Conservation (phyloP, 2,329 filamentous ascomycete genomes). For the Tricladium varicosporioides region DNA sequence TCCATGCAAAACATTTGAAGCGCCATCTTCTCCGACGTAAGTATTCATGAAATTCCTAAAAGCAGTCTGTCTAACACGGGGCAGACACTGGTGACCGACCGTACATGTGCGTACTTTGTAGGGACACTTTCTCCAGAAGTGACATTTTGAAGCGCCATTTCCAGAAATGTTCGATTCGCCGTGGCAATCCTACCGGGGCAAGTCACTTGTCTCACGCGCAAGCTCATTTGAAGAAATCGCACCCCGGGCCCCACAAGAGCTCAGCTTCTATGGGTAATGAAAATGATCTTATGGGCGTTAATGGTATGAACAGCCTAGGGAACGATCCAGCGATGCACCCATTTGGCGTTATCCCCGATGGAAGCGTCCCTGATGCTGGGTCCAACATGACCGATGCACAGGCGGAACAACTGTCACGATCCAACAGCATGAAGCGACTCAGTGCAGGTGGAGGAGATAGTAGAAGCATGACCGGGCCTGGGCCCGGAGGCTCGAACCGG, state of each 20-base stretch:
- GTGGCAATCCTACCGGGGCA: conserved; percentile 91
- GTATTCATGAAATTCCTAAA: conserved; percentile 40
- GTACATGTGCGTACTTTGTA: conserved; percentile 97
- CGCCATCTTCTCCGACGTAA: conserved; percentile 93
- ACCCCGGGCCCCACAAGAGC: conserved; percentile 54
- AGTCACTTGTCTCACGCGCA: conserved; percentile 93
- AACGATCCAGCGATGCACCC: conserved; percentile 56
- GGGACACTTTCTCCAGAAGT: conserved; percentile 95
- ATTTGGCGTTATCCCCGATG: conserved; percentile 52
- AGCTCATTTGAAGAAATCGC: conserved; percentile 80
- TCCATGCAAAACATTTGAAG: conserved; percentile 97
- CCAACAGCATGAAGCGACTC: conserved; percentile 58
- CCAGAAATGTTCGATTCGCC: conserved; percentile 95
- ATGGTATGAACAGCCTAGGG: conserved; percentile 60
- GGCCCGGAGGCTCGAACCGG: conserved; percentile 47
- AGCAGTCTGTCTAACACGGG: conserved; percentile 22
- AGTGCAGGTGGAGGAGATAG: conserved; percentile 56
- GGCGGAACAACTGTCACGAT: conserved; percentile 60
- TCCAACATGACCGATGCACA: conserved; percentile 54
- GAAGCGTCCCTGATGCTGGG: conserved; percentile 31
- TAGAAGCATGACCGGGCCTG: conserved; percentile 53
- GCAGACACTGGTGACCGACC: conserved; percentile 94
- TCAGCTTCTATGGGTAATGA: conserved; percentile 54
- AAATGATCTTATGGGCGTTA: conserved; percentile 58
- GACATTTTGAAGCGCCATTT: conserved; percentile 99